Conservation (phyloP, 257 asterid species). For the Datura wrightii region DNA sequence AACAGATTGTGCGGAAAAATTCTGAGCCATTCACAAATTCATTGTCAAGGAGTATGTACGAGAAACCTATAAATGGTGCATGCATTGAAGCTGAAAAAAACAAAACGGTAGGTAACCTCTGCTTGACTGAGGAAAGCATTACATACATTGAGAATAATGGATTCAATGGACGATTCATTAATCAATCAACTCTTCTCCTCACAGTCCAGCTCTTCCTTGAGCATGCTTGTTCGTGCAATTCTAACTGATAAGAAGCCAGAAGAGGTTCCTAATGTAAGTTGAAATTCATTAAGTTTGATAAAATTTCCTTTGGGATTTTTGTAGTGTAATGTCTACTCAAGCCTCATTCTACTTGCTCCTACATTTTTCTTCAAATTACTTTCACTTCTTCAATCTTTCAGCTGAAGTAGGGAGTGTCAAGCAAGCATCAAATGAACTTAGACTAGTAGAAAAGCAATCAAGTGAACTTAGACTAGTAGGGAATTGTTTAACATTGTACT, state of each 20-base stretch:
- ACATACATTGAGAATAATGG: slow-evolving; percentile 19
- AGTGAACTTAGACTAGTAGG: slow-evolving; percentile 4
- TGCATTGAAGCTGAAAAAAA: slow-evolving; percentile 50
- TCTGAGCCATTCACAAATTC: slow-evolving; percentile 85
- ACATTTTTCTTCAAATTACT: not conserved
- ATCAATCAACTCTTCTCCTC: slow-evolving; percentile 24
- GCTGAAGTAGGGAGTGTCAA: not conserved
- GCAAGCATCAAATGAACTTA: not conserved
- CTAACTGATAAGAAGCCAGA: slow-evolving; percentile 86
- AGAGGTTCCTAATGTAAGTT: slow-evolving; percentile 57
- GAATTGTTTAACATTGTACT: not conserved
- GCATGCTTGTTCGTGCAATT: slow-evolving; percentile 76
- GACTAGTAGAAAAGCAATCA: slow-evolving; percentile 6
- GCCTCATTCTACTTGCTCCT: slow-evolving; percentile 12
- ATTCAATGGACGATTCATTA: not conserved
- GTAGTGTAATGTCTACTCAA: not conserved
- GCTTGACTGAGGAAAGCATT: slow-evolving; percentile 7
- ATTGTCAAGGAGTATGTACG: slow-evolving; percentile 62
- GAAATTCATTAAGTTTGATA: slow-evolving; percentile 10
- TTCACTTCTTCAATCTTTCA: slow-evolving; percentile 3
- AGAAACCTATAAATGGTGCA: slow-evolving; percentile 51
- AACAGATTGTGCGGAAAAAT: slow-evolving; percentile 81
- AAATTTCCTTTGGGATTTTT: not conserved
- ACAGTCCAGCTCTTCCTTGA: slow-evolving; percentile 85
- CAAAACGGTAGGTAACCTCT: slow-evolving; percentile 57